Evolutionary conservation across 768 basidiomycete species (phyloP), one percentile per base, ranked within the genome.

Genomic region (Mycena latifolia): DNA sequence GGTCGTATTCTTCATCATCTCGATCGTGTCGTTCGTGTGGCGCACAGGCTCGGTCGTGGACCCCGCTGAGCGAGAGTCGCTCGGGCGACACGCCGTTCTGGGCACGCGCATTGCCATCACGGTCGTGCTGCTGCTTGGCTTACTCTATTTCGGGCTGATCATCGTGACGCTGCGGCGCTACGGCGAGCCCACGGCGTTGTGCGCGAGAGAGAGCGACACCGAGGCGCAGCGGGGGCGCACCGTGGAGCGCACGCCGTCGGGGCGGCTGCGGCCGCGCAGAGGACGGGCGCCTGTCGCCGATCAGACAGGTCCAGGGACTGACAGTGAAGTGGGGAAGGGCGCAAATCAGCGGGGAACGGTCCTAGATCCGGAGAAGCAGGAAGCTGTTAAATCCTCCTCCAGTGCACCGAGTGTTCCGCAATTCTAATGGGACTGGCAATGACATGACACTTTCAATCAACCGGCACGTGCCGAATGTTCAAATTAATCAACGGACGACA

Each of bases 21-120:
- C 89, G 15, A 89, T 93, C 69, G 79, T 91, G 33, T 83, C 88
- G 9, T 93, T 86, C 65, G 87, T 92, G 55, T 93, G 92, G 92
- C 85, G 89, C 48, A 87, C 87, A 0, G 90, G 89, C 18, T 83
- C 86, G 0, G 77, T 78, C 1, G 41, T 74, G 15, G 85, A 90
- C 56, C 75, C 79, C 2, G 48, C 73, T 3, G 66, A 74, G 45
- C 79, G 80, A 2, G 66, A 72, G 15, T 78, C 79, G 9, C 79
- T 89, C 0, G 75, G 78, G 5, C 69, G 78, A 0, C 62, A 61
- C 0, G 81, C 79, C 5, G 84, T 81, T 1, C 75, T 90, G 5
- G 86, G 80, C 3, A 82, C 88, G 4, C 85, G 92, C 22, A 78
- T 91, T 25, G 81, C 77, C 0, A 78, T 93, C 51, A 87, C 92